Conservation (phyloP, 352 stramenopile species). For the Phytopythium ostracodes region DNA sequence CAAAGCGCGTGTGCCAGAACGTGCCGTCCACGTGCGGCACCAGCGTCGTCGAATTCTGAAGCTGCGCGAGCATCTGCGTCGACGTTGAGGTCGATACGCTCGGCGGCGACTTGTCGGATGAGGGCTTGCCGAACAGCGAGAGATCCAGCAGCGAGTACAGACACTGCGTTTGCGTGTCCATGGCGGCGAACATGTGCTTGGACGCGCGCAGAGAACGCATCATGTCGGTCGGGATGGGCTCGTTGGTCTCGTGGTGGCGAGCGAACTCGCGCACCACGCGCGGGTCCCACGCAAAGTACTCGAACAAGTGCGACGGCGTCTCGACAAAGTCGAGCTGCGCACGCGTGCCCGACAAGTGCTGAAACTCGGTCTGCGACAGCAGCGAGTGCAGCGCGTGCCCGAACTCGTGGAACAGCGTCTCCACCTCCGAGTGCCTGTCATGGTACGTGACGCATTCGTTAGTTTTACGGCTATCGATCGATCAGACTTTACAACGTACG, state of each 20-base stretch:
- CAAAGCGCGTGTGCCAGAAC: slow-evolving; percentile 85
- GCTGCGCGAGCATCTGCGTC: slow-evolving; percentile 44
- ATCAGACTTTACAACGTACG: slow-evolving; percentile 21
- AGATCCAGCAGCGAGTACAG: slow-evolving; percentile 82
- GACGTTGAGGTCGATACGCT: slow-evolving; percentile 33
- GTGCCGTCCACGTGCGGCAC: slow-evolving; percentile 76
- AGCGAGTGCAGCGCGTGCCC: slow-evolving; percentile 97
- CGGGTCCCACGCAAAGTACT: slow-evolving; percentile 95
- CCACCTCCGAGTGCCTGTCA: slow-evolving; percentile 91
- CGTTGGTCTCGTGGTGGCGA: slow-evolving; percentile 75
- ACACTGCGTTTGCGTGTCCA: slow-evolving; percentile 86
- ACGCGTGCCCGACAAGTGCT: slow-evolving; percentile 96
- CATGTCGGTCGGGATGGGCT: slow-evolving; percentile 72
- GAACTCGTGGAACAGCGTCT: slow-evolving; percentile 99
- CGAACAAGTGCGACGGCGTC: slow-evolving; percentile 95
- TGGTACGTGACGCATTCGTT: slow-evolving; percentile 17
- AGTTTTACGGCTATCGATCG: background rate
- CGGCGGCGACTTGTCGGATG: slow-evolving; percentile 23
- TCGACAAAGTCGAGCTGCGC: slow-evolving; percentile 94
- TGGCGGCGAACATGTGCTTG: slow-evolving; percentile 88
- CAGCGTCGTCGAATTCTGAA: slow-evolving; percentile 74
- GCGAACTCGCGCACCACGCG: slow-evolving; percentile 84
- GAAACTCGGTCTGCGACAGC: slow-evolving; percentile 94
- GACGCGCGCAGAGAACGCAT: slow-evolving; percentile 65
- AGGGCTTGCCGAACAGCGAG: slow-evolving; percentile 48